phyloP scores from a whole-genome alignment of 2,329 filamentous ascomycete species.

The Claviceps quebecensis region DNA sequence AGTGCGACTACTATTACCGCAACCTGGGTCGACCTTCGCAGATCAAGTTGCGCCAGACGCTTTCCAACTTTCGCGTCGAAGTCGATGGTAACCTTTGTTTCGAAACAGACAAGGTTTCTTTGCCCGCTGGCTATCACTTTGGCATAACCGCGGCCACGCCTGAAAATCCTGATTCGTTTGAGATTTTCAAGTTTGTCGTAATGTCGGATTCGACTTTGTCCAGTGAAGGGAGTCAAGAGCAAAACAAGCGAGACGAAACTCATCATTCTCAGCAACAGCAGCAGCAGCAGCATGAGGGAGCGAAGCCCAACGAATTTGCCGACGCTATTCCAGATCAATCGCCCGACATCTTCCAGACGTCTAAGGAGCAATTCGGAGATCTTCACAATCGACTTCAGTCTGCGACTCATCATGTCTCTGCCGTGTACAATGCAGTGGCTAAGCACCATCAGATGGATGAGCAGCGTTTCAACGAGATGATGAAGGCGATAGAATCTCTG shows the following conservation, averaged over 20 bases:
- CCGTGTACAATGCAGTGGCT: slow-evolving; percentile 44
- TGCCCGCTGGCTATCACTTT: slow-evolving; percentile 72
- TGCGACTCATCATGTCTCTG: slow-evolving; percentile 53
- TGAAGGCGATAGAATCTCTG: slow-evolving; percentile 32
- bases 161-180: slow-evolving; percentile 88
- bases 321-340: slow-evolving; percentile 31
- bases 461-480: slow-evolving; percentile 41
- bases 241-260: background rate
- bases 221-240: slow-evolving; percentile 6
- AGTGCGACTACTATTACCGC: slow-evolving; percentile 81
- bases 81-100: slow-evolving; percentile 76
- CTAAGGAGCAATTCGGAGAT: slow-evolving; percentile 60
- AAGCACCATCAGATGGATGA: slow-evolving; percentile 37
- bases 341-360: slow-evolving; percentile 33
- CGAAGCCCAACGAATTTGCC: slow-evolving; percentile 11
- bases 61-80: slow-evolving; percentile 56
- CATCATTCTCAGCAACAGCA: slow-evolving; percentile 13
- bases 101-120: slow-evolving; percentile 60
- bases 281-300: slow-evolving; percentile 18
- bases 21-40: slow-evolving; percentile 78
- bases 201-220: slow-evolving; percentile 36
- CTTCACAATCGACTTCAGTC: slow-evolving; percentile 71
- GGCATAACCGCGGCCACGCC: slow-evolving; percentile 79
- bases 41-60: slow-evolving; percentile 56
- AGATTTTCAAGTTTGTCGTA: slow-evolving; percentile 76